Conservation (phyloP, 2,329 filamentous ascomycete species). For the Botrytis medusae region DNA sequence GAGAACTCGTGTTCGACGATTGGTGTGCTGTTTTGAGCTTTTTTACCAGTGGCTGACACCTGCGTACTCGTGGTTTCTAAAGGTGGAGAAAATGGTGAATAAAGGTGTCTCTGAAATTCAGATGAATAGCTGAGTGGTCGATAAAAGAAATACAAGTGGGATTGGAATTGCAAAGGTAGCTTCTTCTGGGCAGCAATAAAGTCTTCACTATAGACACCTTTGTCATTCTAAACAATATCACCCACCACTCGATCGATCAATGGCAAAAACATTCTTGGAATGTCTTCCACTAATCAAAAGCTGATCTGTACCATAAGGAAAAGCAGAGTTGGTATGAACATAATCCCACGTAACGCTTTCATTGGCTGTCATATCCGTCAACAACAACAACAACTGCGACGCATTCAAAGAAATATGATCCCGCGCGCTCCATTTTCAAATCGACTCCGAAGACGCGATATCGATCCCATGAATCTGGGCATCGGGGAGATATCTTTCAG, state of each 20-base stretch:
- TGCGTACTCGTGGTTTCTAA: background rate
- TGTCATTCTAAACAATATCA: background rate
- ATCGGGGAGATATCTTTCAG: background rate
- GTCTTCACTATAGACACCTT: background rate
- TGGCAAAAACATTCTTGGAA: background rate
- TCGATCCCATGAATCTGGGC: background rate
- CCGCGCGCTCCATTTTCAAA: background rate
- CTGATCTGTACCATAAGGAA: background rate
- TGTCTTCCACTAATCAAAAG: background rate
- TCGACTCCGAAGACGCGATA: background rate
- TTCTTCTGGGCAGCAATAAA: background rate
- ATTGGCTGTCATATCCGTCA: background rate
- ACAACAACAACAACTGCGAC: background rate
- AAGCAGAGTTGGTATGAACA: background rate
- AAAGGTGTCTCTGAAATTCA: background rate
- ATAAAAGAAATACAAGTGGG: background rate
- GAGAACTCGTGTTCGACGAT: background rate
- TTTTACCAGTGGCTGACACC: background rate
- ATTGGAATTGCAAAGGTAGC: background rate
- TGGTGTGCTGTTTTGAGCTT: background rate
- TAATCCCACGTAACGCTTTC: background rate
- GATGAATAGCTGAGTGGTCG: background rate
- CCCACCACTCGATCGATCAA: background rate
- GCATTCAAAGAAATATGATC: background rate
- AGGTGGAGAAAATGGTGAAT: background rate